Conservation (phyloP, 176 grass and related monocot genomes). For the Rhynchospora pubera region DNA sequence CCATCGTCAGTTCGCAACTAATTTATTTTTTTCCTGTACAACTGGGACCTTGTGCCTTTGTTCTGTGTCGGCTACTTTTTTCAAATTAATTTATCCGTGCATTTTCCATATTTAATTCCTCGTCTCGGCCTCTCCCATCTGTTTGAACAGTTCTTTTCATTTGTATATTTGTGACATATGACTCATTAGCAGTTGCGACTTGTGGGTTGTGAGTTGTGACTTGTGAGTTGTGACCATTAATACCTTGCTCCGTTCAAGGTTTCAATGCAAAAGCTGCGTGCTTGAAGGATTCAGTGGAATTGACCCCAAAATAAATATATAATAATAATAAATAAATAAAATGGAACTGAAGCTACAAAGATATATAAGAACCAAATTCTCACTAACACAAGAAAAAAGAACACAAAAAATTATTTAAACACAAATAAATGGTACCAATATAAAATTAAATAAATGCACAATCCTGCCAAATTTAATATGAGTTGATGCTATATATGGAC, state of each 20-base stretch:
- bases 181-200: background rate
- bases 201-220: background rate
- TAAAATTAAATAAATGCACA: no score
- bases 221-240: background rate
- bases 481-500: no score
- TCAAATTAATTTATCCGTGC: background rate
- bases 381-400: no score
- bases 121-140: background rate
- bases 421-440: no score
- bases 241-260: background rate
- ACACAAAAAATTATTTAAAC: no score
- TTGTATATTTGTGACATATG: background rate
- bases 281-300: no score
- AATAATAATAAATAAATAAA: background rate
- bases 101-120: background rate
- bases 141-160: slow-evolving; percentile 8
- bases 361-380: no score
- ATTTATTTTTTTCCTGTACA: background rate
- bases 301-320: background rate
- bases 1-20: background rate
- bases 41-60: background rate
- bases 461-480: no score
- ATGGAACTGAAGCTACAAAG: no score
- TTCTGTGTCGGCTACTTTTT: slow-evolving; percentile 4
- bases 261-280: background rate